A percentile compares a stretch with the other conserved stretches of the same genome.
Conservation (phyloP, 2,329 filamentous ascomycete species). For the Epicoccum sorghinum region DNA sequence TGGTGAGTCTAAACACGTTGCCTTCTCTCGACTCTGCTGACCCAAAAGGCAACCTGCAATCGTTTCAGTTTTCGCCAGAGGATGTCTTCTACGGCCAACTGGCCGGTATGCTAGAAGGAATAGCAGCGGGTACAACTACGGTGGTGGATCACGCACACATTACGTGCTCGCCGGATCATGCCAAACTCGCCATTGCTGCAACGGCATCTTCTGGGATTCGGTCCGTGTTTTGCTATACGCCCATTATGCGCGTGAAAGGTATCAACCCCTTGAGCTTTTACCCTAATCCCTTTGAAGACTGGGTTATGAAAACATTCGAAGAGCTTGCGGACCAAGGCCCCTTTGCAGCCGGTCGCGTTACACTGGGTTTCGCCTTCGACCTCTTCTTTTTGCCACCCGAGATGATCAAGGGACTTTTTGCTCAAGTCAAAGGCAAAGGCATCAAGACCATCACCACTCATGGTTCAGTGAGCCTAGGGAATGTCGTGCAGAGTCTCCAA, state of each 20-base stretch:
- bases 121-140: conserved; percentile 62
- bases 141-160: conserved; percentile 61
- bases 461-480: conserved; percentile 22
- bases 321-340: conserved; percentile 39
- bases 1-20: conserved; percentile 32
- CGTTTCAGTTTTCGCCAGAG: conserved; percentile 33
- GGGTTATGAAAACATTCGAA: conserved; percentile 48
- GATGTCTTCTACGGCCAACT: conserved; percentile 40
- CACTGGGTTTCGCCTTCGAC: conserved; percentile 54
- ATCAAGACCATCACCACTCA: conserved; percentile 54
- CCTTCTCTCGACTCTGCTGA: conserved; percentile 45
- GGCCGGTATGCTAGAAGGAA: conserved; percentile 55
- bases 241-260: conserved; percentile 37
- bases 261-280: conserved; percentile 57
- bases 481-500: conserved; percentile 31
- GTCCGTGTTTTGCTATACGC: conserved; percentile 51
- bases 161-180: conserved; percentile 45
- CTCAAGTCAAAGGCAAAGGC: conserved; percentile 42
- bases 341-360: conserved; percentile 43
- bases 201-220: conserved; percentile 54
- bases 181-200: conserved; percentile 47
- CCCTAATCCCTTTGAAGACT: conserved; percentile 55
- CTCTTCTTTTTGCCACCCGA: conserved; percentile 49
- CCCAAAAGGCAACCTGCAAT: conserved; percentile 46
- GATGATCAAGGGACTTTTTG: conserved; percentile 47